These are phyloP conservation scores for Daldinia sp. DNA, from an alignment of 2,329 filamentous ascomycete genomes.

Conservation along the genomic window DNA sequence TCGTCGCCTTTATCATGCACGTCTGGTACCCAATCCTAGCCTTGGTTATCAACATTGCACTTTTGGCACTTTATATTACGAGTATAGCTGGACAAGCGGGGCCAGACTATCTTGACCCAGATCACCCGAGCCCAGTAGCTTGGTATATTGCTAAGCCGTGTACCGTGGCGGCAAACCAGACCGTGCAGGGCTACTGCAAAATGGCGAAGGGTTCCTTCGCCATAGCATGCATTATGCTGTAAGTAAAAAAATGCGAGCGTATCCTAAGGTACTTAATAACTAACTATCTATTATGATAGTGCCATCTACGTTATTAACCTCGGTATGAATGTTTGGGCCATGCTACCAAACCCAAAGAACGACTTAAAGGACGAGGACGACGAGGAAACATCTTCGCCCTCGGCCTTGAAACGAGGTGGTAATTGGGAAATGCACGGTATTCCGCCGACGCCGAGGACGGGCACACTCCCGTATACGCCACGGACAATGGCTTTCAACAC, in stretches of 20 bases:
- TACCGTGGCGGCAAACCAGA: conserved; percentile 62
- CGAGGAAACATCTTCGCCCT: conserved; percentile 48
- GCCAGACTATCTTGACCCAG: conserved; percentile 74
- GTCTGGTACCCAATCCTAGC: conserved; percentile 73
- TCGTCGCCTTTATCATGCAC: conserved; percentile 74
- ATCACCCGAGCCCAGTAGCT: conserved; percentile 67
- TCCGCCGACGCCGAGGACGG: conserved; percentile 48
- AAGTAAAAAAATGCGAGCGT: conserved; percentile 47
- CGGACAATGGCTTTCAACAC: conserved; percentile 73
- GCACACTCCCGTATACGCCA: conserved; percentile 65
- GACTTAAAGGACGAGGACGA: conserved; percentile 56
- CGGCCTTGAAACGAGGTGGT: conserved; percentile 53
- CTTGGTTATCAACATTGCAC: conserved; percentile 62
- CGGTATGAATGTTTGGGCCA: conserved; percentile 64
- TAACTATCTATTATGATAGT: conserved; percentile 50
- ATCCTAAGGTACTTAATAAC: neutral
- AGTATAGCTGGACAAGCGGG: conserved; percentile 76
- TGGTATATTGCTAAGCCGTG: conserved; percentile 82
- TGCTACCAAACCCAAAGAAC: conserved; percentile 64
- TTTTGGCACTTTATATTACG: conserved; percentile 70
- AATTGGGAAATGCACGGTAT: conserved; percentile 68
- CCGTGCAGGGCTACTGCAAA: conserved; percentile 66
- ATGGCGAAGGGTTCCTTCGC: conserved; percentile 74
- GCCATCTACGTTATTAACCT: conserved; percentile 67
- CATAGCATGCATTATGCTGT: conserved; percentile 73